Conservation (phyloP, 805 yeast genomes). For the Metschnikowia hibisci region DNA sequence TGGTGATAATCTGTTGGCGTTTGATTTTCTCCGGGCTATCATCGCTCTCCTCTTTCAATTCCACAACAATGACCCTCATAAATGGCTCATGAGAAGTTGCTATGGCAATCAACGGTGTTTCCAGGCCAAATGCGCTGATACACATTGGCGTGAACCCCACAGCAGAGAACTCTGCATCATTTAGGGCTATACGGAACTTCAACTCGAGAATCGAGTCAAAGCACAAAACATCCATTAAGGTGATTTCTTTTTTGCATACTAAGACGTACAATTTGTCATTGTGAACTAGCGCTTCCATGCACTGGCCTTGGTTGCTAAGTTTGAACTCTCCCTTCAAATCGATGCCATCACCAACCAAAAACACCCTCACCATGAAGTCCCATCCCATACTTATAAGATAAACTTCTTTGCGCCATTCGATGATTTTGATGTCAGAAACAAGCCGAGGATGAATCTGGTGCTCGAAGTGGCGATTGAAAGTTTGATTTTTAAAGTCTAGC, state of each 20-base stretch:
- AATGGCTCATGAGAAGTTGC: slow-evolving; percentile 79
- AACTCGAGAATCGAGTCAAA: slow-evolving; percentile 18
- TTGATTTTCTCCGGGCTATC: slow-evolving; percentile 14
- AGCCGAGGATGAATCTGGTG: slow-evolving; percentile 33
- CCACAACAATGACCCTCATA: slow-evolving; percentile 60
- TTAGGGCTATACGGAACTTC: slow-evolving; percentile 49
- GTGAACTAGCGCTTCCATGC: slow-evolving; percentile 38
- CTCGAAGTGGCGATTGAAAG: slow-evolving; percentile 10
- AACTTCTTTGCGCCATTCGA: slow-evolving; percentile 18
- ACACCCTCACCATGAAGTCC: slow-evolving; percentile 46
- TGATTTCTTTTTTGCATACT: slow-evolving; percentile 58
- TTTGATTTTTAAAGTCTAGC: slow-evolving; percentile 1
- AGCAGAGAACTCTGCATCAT: slow-evolving; percentile 68
- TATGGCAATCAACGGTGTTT: slow-evolving; percentile 44
- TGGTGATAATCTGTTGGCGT: slow-evolving; percentile 27
- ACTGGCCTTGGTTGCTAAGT: slow-evolving; percentile 49
- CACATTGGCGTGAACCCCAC: slow-evolving; percentile 59
- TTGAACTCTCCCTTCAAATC: slow-evolving; percentile 20
- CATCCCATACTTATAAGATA: slow-evolving; percentile 56
- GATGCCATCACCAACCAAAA: slow-evolving; percentile 21
- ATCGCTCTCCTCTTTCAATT: slow-evolving; percentile 32
- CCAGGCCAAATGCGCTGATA: slow-evolving; percentile 23
- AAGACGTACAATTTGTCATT: slow-evolving; percentile 38
- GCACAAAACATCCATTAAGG: slow-evolving; percentile 48
- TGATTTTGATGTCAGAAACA: slow-evolving; percentile 34